Percentiles rank a stretch among this genome's conserved stretches.
phyloP scores from a whole-genome alignment of 2,329 filamentous ascomycete genomes.

The Pleurostoma richardsiae region DNA sequence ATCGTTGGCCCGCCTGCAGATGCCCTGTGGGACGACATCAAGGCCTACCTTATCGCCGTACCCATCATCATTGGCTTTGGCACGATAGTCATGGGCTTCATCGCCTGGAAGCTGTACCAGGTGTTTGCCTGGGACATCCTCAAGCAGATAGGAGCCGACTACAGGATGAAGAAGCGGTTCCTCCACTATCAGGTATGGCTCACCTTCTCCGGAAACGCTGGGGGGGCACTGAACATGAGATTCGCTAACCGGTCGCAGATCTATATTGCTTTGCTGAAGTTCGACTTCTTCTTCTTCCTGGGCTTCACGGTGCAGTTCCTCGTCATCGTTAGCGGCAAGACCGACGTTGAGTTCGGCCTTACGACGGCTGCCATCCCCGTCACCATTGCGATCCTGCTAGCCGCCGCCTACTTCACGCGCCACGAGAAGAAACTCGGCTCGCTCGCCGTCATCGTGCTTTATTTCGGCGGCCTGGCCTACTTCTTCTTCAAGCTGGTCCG shows the following conservation, averaged over 20 bases:
- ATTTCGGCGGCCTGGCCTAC: slow-evolving; percentile 85
- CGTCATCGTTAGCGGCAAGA: slow-evolving; percentile 72
- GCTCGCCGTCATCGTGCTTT: slow-evolving; percentile 72
- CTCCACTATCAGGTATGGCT: slow-evolving; percentile 82
- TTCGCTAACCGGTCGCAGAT: slow-evolving; percentile 52
- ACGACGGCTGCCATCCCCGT: slow-evolving; percentile 88
- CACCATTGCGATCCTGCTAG: slow-evolving; percentile 81
- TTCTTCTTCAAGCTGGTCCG: slow-evolving; percentile 98
- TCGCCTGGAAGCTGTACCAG: slow-evolving; percentile 94
- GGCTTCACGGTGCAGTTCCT: slow-evolving; percentile 98
- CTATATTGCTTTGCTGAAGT: slow-evolving; percentile 95
- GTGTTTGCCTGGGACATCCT: slow-evolving; percentile 99
- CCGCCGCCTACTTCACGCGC: slow-evolving; percentile 79
- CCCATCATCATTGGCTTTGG: slow-evolving; percentile 76
- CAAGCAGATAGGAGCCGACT: slow-evolving; percentile 96
- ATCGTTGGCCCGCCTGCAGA: slow-evolving; percentile 9
- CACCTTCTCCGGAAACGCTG: neutral
- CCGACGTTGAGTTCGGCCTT: slow-evolving; percentile 72
- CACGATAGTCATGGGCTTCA: slow-evolving; percentile 66
- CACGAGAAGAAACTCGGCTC: slow-evolving; percentile 79
- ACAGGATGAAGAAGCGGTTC: slow-evolving; percentile 94
- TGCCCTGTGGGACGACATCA: slow-evolving; percentile 63
- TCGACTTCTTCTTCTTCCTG: slow-evolving; percentile 99
- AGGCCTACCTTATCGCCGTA: slow-evolving; percentile 77
- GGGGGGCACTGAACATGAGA: neutral